phyloP scores from a whole-genome alignment of 1,284 basidiomycete species.

The Cystobasidium sp. region DNA sequence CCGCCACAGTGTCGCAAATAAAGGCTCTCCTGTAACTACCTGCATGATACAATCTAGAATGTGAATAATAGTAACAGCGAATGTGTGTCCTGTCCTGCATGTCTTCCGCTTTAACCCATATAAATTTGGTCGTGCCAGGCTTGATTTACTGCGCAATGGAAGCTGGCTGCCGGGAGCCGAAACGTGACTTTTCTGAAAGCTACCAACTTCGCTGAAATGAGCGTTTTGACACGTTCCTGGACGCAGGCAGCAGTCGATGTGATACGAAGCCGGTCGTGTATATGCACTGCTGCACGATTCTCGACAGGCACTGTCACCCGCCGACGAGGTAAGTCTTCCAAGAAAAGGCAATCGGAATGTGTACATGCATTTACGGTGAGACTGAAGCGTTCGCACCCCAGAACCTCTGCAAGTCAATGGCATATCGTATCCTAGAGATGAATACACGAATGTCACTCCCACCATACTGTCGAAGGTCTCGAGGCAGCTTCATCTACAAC shows the following conservation, averaged over 20 bases:
- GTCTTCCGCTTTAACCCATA: neutral
- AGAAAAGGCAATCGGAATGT: constrained; percentile 12
- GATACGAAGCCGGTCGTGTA: constrained; percentile 5
- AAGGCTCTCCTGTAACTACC: neutral
- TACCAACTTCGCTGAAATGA: neutral
- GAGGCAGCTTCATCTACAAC: constrained; percentile 74
- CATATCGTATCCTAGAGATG: constrained; percentile 68
- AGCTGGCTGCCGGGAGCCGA: neutral
- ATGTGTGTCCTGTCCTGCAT: neutral
- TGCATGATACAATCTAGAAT: neutral
- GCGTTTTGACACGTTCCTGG: constrained; percentile 10
- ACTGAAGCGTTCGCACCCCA: neutral
- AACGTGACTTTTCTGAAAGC: constrained; percentile 16
- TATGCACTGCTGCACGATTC: constrained; percentile 16
- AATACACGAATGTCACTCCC: constrained; percentile 80
- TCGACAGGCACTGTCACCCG: constrained; percentile 12
- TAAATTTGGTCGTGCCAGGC: no score
- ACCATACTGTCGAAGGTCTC: constrained; percentile 77
- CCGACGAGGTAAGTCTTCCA: constrained; percentile 5
- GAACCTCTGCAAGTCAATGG: constrained; percentile 29
- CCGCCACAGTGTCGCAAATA: neutral
- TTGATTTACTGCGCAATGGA: no score
- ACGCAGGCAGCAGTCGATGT: neutral
- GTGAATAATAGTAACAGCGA: neutral
- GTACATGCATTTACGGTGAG: neutral